Evolutionary conservation across 495 filamentous ascomycete genomes (phyloP).

Genomic region (Penicillium daleae): DNA sequence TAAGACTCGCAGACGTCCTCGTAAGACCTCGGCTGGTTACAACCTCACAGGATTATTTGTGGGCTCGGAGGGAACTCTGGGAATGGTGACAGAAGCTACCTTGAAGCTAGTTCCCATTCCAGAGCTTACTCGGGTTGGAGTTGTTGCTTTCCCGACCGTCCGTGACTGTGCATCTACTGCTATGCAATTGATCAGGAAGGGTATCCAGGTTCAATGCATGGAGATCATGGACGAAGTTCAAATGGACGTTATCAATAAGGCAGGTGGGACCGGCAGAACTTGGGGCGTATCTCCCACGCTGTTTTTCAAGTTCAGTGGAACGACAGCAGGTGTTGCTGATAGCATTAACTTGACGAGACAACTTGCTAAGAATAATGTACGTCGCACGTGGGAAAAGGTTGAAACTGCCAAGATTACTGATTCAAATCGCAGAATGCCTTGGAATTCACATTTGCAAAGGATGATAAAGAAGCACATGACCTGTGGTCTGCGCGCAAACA

Average conservation of each 20-base stretch:
- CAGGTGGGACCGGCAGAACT: slow-evolving; percentile 78
- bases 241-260: slow-evolving; percentile 88
- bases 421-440: slow-evolving; percentile 48
- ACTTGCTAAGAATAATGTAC: slow-evolving; percentile 58
- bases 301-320: slow-evolving; percentile 94
- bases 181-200: slow-evolving; percentile 74
- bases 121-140: slow-evolving; percentile 76
- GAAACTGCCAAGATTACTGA: background rate
- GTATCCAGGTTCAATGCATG: slow-evolving; percentile 80
- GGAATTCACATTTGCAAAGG: slow-evolving; percentile 79
- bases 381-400: background rate
- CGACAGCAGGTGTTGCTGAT: slow-evolving; percentile 74
- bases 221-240: slow-evolving; percentile 93
- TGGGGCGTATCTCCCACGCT: slow-evolving; percentile 66
- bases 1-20: slow-evolving; percentile 66
- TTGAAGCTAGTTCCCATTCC: slow-evolving; percentile 84
- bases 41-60: slow-evolving; percentile 85
- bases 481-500: slow-evolving; percentile 90
- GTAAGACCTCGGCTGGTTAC: slow-evolving; percentile 86
- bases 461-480: slow-evolving; percentile 68
- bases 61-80: slow-evolving; percentile 91
- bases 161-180: slow-evolving; percentile 82
- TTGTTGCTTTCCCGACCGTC: slow-evolving; percentile 78
- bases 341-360: slow-evolving; percentile 73
- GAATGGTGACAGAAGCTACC: slow-evolving; percentile 84